These are phyloP conservation scores for Citrus unshiu DNA, from an alignment of 345 rosid genomes.

Conservation along the genomic window DNA sequence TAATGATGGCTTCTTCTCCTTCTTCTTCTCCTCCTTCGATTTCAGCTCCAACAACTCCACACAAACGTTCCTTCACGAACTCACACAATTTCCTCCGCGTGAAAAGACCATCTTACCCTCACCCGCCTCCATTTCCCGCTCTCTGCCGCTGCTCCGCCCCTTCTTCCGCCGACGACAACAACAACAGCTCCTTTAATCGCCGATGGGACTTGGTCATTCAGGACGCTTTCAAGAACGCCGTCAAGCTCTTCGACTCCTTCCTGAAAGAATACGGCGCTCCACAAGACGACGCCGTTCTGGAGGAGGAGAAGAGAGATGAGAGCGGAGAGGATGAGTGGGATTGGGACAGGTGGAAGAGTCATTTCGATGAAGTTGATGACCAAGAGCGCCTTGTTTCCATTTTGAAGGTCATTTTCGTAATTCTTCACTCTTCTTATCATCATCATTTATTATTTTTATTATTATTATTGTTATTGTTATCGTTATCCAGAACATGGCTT, in stretches of 20 bases:
- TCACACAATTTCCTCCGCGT: slow-evolving; percentile 21
- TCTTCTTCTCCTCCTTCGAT: slow-evolving; percentile 33
- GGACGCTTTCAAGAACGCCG: slow-evolving; percentile 42
- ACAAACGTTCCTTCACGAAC: slow-evolving; percentile 35
- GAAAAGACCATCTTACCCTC: slow-evolving; percentile 37
- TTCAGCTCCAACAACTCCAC: slow-evolving; percentile 44
- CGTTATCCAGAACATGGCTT: not conserved
- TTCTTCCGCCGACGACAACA: not conserved
- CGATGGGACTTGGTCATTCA: slow-evolving; percentile 64
- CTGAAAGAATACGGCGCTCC: slow-evolving; percentile 16
- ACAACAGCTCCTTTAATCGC: slow-evolving; percentile 15
- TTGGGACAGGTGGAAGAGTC: slow-evolving; percentile 89
- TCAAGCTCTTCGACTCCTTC: slow-evolving; percentile 54
- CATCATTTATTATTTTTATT: not conserved
- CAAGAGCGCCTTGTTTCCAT: slow-evolving; percentile 73
- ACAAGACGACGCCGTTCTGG: not conserved
- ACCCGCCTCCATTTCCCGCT: slow-evolving; percentile 25
- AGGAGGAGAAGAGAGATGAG: slow-evolving; percentile 2
- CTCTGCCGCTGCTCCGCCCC: slow-evolving; percentile 46
- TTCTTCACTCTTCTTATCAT: not conserved
- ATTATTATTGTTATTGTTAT: not conserved
- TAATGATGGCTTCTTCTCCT: no score
- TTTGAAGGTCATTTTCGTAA: slow-evolving; percentile 44
- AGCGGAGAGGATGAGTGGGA: slow-evolving; percentile 53
- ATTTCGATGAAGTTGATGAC: slow-evolving; percentile 72